These are phyloP conservation scores for Dalbergia cochinchinensis DNA, from an alignment of 306 rosid genomes.

Conservation along the genomic window DNA sequence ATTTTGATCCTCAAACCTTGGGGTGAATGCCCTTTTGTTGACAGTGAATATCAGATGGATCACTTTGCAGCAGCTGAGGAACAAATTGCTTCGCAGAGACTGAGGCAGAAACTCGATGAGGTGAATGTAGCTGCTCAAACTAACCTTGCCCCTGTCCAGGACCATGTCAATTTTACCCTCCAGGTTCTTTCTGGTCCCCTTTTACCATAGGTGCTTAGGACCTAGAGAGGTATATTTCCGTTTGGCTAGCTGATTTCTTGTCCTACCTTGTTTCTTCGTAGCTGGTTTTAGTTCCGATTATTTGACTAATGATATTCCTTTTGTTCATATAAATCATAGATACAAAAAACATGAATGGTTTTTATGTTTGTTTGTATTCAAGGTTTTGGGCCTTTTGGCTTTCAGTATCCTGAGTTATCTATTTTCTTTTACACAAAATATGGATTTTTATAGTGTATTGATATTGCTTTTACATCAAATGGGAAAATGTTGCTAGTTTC, in stretches of 20 bases:
- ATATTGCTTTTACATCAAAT: constrained; percentile 23
- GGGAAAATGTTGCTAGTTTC: neutral
- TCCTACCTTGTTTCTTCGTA: too few species aligned
- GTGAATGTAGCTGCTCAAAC: constrained; percentile 84
- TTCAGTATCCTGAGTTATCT: neutral
- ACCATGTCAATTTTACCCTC: constrained; percentile 91
- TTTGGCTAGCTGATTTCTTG: too few species aligned
- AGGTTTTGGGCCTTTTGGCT: constrained; percentile 1
- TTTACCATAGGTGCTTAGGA: neutral
- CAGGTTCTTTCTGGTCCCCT: constrained; percentile 62
- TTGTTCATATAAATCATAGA: constrained; percentile 7
- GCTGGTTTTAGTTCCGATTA: constrained; percentile 24
- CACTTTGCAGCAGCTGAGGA: constrained; percentile 77
- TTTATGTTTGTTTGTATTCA: constrained; percentile 4
- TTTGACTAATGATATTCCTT: constrained; percentile 17
- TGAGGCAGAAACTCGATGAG: constrained; percentile 76
- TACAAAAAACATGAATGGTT: neutral
- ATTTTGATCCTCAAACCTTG: constrained; percentile 9
- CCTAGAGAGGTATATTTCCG: too few species aligned
- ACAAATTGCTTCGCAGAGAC: constrained; percentile 73
- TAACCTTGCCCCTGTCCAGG: constrained; percentile 80
- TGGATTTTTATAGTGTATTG: neutral
- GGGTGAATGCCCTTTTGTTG: constrained; percentile 28
- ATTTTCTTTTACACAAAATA: constrained; percentile 6
- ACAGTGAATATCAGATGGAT: constrained; percentile 56